These are phyloP conservation scores for Boletus sp. DNA, from an alignment of 768 basidiomycete genomes.

Conservation along the genomic window DNA sequence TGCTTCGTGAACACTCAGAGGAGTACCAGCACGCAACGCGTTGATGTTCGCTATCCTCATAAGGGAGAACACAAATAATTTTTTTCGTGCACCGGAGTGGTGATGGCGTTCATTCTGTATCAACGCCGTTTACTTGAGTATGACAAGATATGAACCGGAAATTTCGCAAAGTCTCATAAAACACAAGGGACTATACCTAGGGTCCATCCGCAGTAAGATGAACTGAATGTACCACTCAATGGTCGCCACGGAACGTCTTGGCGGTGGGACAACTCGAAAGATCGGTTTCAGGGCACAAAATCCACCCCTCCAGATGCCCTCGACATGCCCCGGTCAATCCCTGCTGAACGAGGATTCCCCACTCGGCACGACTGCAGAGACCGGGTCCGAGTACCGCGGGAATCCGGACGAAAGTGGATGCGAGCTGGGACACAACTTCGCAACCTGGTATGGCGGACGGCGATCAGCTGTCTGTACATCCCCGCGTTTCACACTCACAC, in stretches of 20 bases:
- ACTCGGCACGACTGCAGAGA: not conserved
- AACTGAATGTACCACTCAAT: not conserved
- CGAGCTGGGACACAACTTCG: not conserved
- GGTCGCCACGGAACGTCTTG: not conserved
- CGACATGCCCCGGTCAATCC: not conserved
- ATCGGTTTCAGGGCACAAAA: not conserved
- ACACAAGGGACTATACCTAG: conserved; percentile 3
- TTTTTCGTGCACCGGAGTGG: not conserved
- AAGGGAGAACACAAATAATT: not conserved
- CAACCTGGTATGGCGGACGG: conserved; percentile 15
- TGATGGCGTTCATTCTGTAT: conserved; percentile 1
- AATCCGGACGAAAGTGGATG: not conserved
- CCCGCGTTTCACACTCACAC: conserved; percentile 18
- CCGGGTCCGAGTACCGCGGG: conserved; percentile 16
- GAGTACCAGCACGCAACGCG: not conserved
- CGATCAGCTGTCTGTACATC: conserved; percentile 26
- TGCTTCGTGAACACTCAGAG: not conserved
- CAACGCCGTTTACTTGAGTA: conserved; percentile 18
- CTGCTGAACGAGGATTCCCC: not conserved
- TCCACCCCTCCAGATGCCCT: not conserved
- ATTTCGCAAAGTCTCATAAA: not conserved
- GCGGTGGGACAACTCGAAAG: not conserved
- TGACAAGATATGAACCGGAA: conserved; percentile 16
- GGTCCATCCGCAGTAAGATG: not conserved
- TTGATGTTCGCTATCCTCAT: not conserved